These are phyloP conservation scores for Fraxinus quadrangulata DNA, from an alignment of 257 asterid species.

Conservation along the genomic window DNA sequence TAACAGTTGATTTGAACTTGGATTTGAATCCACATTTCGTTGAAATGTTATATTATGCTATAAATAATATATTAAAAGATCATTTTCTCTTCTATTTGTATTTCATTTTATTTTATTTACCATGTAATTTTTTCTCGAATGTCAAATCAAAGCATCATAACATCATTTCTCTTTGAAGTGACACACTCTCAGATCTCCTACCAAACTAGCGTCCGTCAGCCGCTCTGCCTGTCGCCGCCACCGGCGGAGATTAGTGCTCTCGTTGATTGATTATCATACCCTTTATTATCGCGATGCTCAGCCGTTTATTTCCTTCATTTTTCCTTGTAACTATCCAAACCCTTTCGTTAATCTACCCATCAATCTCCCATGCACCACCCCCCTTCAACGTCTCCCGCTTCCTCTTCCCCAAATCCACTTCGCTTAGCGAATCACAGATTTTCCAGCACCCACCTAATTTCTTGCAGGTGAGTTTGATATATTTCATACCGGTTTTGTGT, in stretches of 20 bases:
- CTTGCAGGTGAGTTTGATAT: slow-evolving; percentile 39
- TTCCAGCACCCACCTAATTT: slow-evolving; percentile 36
- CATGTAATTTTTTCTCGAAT: background rate
- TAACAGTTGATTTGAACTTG: too few species aligned
- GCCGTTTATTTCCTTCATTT: slow-evolving; percentile 19
- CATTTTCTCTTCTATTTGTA: too few species aligned
- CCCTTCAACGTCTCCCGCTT: slow-evolving; percentile 53
- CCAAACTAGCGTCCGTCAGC: background rate
- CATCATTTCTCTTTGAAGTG: background rate
- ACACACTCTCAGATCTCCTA: background rate
- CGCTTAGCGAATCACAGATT: slow-evolving; percentile 34
- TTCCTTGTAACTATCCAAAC: slow-evolving; percentile 27
- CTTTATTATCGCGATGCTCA: slow-evolving; percentile 29
- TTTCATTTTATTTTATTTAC: too few species aligned
- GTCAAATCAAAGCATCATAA: slow-evolving; percentile 18
- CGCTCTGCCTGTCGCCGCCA: background rate
- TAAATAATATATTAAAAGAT: too few species aligned
- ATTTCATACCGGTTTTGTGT: background rate
- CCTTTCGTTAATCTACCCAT: slow-evolving; percentile 32
- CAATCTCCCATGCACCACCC: slow-evolving; percentile 39
- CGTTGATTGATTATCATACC: slow-evolving; percentile 4
- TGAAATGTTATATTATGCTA: too few species aligned
- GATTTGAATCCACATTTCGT: too few species aligned
- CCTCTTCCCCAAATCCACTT: slow-evolving; percentile 46
- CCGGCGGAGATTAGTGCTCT: background rate